Conservation (phyloP, 1,139 yeast genomes). For the Magnusiomyces sp. region DNA sequence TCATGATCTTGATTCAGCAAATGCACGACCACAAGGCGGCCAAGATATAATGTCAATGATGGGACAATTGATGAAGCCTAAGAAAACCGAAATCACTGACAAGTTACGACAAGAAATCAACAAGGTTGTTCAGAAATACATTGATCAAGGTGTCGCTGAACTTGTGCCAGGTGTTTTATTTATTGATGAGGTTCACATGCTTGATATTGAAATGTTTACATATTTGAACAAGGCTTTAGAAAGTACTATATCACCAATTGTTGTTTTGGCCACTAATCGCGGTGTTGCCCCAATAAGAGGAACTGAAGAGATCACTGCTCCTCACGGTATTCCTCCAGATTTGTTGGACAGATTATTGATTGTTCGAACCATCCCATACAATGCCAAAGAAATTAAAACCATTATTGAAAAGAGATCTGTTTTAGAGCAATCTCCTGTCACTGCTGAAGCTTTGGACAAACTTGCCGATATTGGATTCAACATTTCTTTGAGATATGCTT, state of each 20-base stretch:
- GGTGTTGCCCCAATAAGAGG: conserved; percentile 91
- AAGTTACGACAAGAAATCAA: conserved; percentile 89
- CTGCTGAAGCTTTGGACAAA: conserved; percentile 59
- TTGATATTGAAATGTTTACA: conserved; percentile 94
- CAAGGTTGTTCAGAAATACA: conserved; percentile 90
- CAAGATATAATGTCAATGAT: conserved; percentile 97
- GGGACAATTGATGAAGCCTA: conserved; percentile 95
- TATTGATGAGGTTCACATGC: conserved; percentile 98
- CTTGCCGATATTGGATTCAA: conserved; percentile 63
- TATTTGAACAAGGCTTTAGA: conserved; percentile 93
- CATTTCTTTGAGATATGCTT: conserved; percentile 81
- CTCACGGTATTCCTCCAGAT: conserved; percentile 97
- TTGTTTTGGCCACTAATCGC: conserved; percentile 96
- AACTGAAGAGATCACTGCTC: conserved; percentile 78
- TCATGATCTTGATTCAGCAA: conserved; percentile 93
- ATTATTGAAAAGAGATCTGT: conserved; percentile 76
- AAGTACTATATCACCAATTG: conserved; percentile 94
- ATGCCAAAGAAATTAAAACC: conserved; percentile 68
- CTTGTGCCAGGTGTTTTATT: conserved; percentile 95
- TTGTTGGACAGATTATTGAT: conserved; percentile 83
- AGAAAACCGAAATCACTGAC: conserved; percentile 97
- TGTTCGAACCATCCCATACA: conserved; percentile 84
- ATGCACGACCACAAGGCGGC: conserved; percentile 97
- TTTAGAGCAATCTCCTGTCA: conserved; percentile 60
- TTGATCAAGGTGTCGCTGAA: conserved; percentile 97